Conservation (phyloP, 805 yeast species). For the Torulaspora gathmanii region DNA sequence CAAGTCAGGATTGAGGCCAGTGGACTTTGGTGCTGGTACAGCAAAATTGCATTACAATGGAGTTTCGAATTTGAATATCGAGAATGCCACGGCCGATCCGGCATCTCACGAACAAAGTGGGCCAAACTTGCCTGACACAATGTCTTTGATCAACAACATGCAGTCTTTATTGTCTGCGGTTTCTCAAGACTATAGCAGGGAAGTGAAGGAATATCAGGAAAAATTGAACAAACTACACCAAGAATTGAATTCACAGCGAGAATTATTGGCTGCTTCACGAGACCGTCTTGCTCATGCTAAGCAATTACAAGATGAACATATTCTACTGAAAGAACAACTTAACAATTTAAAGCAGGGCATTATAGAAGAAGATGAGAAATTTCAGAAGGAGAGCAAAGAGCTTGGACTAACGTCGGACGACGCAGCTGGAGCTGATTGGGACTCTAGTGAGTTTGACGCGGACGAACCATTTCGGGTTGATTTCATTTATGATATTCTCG, state of each 20-base stretch:
- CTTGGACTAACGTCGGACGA: slow-evolving; percentile 34
- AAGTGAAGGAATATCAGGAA: slow-evolving; percentile 49
- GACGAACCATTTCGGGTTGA: slow-evolving; percentile 85
- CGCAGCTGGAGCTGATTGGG: slow-evolving; percentile 32
- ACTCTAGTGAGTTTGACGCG: slow-evolving; percentile 64
- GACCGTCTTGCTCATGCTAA: slow-evolving; percentile 28
- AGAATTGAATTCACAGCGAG: slow-evolving; percentile 29
- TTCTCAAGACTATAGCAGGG: slow-evolving; percentile 56
- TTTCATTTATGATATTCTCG: slow-evolving; percentile 54
- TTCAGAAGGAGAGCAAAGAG: slow-evolving; percentile 41
- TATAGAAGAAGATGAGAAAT: slow-evolving; percentile 55
- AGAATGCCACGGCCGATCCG: slow-evolving; percentile 3
- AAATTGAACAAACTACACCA: slow-evolving; percentile 50
- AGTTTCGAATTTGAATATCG: slow-evolving; percentile 5
- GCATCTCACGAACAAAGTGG: slow-evolving; percentile 8
- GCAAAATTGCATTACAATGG: slow-evolving; percentile 20
- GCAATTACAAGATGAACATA: slow-evolving; percentile 53
- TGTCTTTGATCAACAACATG: slow-evolving; percentile 43
- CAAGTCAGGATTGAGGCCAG: slow-evolving; percentile 79
- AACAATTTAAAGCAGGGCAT: slow-evolving; percentile 60
- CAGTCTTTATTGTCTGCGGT: slow-evolving; percentile 47
- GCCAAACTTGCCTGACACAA: slow-evolving; percentile 25
- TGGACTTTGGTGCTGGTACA: slow-evolving; percentile 65
- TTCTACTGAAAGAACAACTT: slow-evolving; percentile 49
- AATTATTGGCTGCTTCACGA: slow-evolving; percentile 24